Base-by-base conservation (phyloP, 768 basidiomycete genomes). In the Naganishia vishniacii region DNA sequence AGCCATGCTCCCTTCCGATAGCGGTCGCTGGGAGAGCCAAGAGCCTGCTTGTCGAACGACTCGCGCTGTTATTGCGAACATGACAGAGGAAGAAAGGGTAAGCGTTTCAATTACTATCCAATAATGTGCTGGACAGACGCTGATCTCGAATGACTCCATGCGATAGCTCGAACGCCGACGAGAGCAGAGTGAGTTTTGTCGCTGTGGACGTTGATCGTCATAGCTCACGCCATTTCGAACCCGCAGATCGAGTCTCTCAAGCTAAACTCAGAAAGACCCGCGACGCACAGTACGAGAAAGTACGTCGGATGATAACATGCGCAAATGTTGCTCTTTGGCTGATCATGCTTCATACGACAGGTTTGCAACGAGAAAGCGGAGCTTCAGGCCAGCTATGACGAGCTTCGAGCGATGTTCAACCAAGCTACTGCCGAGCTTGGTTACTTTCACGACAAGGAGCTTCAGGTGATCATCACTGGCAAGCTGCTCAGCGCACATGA, bases 221-320 rank as follows among this genome's bases (percentile, higher is more conserved):
- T 15, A 23, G 11, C 18, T 40, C 20, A 41, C 20, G 18, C 34
- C 40, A 40, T 56, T 25, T 6, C 2, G 11, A n/a, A n/a, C n/a
- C n/a, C 16, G 5, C 37, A 56, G 53, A 56, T 29, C 53, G 53
- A 15, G 25, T 26, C 25, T 56, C 53, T 41, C 53, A 56, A 41
- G 13, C 37, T 20, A 56, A 25, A 23, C 23, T 56, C 28, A 23
- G 53, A 31, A 25, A 7, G 8, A 56, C 15, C 18, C 47, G 47
- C 12, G 53, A 56, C 20, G 37, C 16, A 2, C 13, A 23, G 5
- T 32, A 56, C 18, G 37, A 23, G 15, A 41, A 12, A 13, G 53
- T 23, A n/a, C 18, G 42, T 18, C 42, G 18, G 42, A 6, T 12
- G 5, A 44, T 44, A 8, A n/a, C 42, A 44, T 44, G n/a, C n/a